phyloP scores from a whole-genome alignment of 1,284 basidiomycete species.

The Anthracocystis setariae region DNA sequence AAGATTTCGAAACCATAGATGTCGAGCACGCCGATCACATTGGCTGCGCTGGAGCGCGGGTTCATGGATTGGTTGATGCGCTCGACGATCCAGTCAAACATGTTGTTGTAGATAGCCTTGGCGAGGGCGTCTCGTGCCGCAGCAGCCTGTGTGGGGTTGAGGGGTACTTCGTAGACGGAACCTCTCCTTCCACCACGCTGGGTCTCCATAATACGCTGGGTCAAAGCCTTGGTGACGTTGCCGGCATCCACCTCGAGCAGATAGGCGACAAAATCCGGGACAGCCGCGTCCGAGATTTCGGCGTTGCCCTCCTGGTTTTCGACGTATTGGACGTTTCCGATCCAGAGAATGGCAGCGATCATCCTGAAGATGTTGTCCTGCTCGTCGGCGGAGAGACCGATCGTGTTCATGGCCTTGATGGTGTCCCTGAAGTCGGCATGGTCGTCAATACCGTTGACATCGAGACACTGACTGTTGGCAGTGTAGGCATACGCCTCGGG shows the following conservation, averaged over 20 bases:
- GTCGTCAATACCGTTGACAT: slow-evolving; percentile 92
- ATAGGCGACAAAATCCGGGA: slow-evolving; percentile 95
- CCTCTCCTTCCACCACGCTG: slow-evolving; percentile 80
- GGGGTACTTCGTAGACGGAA: slow-evolving; percentile 94
- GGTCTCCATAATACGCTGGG: slow-evolving; percentile 89
- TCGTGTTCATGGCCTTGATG: slow-evolving; percentile 90
- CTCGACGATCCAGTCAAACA: slow-evolving; percentile 99
- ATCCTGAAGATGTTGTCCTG: slow-evolving; percentile 93
- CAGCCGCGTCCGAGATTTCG: slow-evolving; percentile 80
- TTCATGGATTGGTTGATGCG: slow-evolving; percentile 97
- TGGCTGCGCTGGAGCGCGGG: slow-evolving; percentile 75
- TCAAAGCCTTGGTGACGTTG: slow-evolving; percentile 85
- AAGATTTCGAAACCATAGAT: slow-evolving; percentile 94
- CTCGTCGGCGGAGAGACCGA: slow-evolving; percentile 84
- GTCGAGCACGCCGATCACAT: slow-evolving; percentile 95
- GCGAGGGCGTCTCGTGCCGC: slow-evolving; percentile 90
- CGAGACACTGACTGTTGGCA: slow-evolving; percentile 87
- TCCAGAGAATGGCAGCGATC: slow-evolving; percentile 91
- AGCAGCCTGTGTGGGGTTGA: slow-evolving; percentile 90
- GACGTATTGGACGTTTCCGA: slow-evolving; percentile 82
- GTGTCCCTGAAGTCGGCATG: slow-evolving; percentile 87
- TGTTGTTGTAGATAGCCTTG: slow-evolving; percentile 97
- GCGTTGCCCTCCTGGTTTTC: slow-evolving; percentile 93
- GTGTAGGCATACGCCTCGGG: slow-evolving; percentile 96
- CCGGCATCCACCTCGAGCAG: slow-evolving; percentile 86